phyloP scores from a whole-genome alignment of 768 basidiomycete species.

The Pleurotus giganteus region DNA sequence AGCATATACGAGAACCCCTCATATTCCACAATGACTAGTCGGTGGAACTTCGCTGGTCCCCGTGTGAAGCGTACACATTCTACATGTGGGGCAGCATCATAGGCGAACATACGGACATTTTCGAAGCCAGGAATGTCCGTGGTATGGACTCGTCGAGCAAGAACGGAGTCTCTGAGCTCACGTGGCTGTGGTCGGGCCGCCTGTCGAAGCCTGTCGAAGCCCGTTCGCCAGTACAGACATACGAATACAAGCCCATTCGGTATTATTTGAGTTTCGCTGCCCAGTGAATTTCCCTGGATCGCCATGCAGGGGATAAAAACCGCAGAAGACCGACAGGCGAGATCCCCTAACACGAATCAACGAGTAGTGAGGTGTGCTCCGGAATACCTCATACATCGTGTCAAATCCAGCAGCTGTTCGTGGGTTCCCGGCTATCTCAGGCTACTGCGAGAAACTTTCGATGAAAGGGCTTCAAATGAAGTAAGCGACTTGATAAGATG shows the following conservation, averaged over 20 bases:
- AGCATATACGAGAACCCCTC: background rate
- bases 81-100: background rate
- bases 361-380: too few relatives aligned
- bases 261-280: too few relatives aligned
- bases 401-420: too few relatives aligned
- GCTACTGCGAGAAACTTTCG: constrained; percentile 1
- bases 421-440: constrained; percentile 5
- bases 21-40: background rate
- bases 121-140: background rate
- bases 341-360: too few relatives aligned
- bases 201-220: too few relatives aligned
- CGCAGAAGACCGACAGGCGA: too few relatives aligned
- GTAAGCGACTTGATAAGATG: constrained; percentile 2
- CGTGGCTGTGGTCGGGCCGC: too few relatives aligned
- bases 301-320: too few relatives aligned
- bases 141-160: background rate
- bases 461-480: background rate
- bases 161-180: background rate
- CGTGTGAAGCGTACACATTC: background rate
- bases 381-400: too few relatives aligned
- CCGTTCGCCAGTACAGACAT: too few relatives aligned
- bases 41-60: background rate
- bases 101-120: background rate
- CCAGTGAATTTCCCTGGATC: too few relatives aligned
- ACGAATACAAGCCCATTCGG: too few relatives aligned